These are phyloP conservation scores for Phytophthora quininea DNA, from an alignment of 352 stramenopile species.

Conservation along the genomic window DNA sequence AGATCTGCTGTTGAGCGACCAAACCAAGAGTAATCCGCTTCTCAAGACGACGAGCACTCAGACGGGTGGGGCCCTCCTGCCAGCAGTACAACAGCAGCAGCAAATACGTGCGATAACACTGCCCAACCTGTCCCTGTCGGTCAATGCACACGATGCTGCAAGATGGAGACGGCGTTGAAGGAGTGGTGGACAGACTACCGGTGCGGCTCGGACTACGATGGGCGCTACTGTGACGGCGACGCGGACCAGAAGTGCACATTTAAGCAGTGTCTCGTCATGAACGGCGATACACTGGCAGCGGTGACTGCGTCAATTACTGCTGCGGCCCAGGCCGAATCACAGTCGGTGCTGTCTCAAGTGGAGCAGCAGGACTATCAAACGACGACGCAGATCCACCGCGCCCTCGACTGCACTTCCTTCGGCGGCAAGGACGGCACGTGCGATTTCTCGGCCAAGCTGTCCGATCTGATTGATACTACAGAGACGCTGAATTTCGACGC, in stretches of 20 bases:
- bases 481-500: conserved; percentile 29
- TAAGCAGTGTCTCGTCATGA: conserved; percentile 63
- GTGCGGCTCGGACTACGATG: conserved; percentile 57
- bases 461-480: conserved; percentile 44
- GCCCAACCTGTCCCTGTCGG: conserved; percentile 32
- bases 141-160: conserved; percentile 55
- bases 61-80: too few relatives aligned
- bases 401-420: conserved; percentile 55
- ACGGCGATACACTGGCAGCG: conserved; percentile 52
- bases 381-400: conserved; percentile 64
- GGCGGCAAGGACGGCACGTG: conserved; percentile 37
- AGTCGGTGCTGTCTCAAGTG: conserved; percentile 44
- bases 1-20: conserved; percentile 26
- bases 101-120: conserved; percentile 29
- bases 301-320: conserved; percentile 39
- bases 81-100: not conserved
- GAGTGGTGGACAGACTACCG: conserved; percentile 76
- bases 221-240: conserved; percentile 42
- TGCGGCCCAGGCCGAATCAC: conserved; percentile 32
- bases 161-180: conserved; percentile 48
- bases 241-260: conserved; percentile 37
- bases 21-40: conserved; percentile 48
- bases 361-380: conserved; percentile 49
- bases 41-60: not conserved
- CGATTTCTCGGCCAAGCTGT: conserved; percentile 38